phyloP scores from a whole-genome alignment of 2,329 filamentous ascomycete species.

The Fusarium sp. region DNA sequence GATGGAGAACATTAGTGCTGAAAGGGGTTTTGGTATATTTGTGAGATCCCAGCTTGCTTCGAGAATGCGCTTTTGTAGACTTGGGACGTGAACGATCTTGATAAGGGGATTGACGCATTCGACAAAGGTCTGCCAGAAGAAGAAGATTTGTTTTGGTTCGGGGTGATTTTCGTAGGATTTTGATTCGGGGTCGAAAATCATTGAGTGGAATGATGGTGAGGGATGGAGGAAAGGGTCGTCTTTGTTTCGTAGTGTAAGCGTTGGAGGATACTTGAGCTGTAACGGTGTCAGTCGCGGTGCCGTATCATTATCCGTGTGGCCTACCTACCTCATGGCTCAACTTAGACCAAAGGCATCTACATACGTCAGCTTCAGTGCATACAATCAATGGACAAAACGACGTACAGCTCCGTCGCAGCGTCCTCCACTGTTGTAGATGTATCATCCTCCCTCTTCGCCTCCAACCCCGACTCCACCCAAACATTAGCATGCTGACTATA shows the following conservation, averaged over 20 bases:
- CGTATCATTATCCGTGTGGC: accelerated
- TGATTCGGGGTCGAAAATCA: background rate
- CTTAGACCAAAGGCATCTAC: slow-evolving; percentile 34
- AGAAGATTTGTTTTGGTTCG: slow-evolving; percentile 42
- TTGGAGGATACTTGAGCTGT: slow-evolving; percentile 38
- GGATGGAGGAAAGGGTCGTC: slow-evolving; percentile 33
- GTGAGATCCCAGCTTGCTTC: slow-evolving; percentile 41
- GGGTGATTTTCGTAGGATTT: slow-evolving; percentile 35
- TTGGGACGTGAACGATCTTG: slow-evolving; percentile 46
- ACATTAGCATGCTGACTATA: slow-evolving; percentile 29
- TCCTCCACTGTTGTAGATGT: too few relatives aligned
- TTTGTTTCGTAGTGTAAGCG: slow-evolving; percentile 24
- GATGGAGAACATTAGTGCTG: slow-evolving; percentile 41
- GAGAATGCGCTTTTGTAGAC: slow-evolving; percentile 42
- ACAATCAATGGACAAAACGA: accelerated
- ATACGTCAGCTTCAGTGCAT: accelerated
- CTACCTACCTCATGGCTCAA: slow-evolving; percentile 25
- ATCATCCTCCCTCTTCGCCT: background rate
- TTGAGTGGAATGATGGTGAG: slow-evolving; percentile 3
- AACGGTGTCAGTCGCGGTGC: background rate
- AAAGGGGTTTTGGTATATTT: slow-evolving; percentile 18
- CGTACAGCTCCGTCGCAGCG: slow-evolving; percentile 7
- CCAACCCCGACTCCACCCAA: slow-evolving; percentile 37
- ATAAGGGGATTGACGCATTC: slow-evolving; percentile 45
- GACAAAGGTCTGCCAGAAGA: slow-evolving; percentile 46